Base-by-base conservation (phyloP, 73 alveolate genomes). In the Breviolum minutum region DNA sequence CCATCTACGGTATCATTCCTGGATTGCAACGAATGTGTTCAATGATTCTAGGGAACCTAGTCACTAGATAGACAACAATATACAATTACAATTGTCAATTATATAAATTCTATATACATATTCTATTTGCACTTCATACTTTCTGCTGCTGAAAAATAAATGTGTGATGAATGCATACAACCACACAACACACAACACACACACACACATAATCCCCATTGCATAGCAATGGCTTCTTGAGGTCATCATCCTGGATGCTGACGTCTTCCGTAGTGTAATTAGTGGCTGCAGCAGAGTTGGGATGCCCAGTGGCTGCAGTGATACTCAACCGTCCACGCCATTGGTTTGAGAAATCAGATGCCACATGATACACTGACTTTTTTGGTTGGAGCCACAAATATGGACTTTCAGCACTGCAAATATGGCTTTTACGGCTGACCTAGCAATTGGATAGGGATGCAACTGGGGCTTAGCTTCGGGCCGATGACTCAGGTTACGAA, bases 161-260 rank as follows among this genome's bases (percentile, higher is more conserved):
- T 40, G 54, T 40, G 54, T 40, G 54, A 40, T 40, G 3, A 40
- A 40, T 40, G 3, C 54, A 40, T 40, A 40, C 3, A 40, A 40
- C 0, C 54, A 40, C 54, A 40, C 5, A 0, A 40, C 54, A 40
- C 54, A 40, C 5, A 0, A 40, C 54, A 3, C 54, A 40, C 54
- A 40, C 54, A 40, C 54, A 40, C 54, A 40, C 3, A 40, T 40
- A 40, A 40, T 40, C 3, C 3, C 54, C 3, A 40, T 40, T 40
- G 54, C 3, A 40, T 40, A 3, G 54, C 54, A 0, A n/a, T n/a
- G n/a, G n/a, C n/a, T n/a, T n/a, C n/a, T 54, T 64, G 32, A 92
- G 98, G 83, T 92, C 69, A 61, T 76, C 64, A 83, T 29, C 69
- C 60, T 92, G 90, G 98, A 92, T 30, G 87, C 98, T 48, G 98